Percentiles rank a stretch among this genome's conserved stretches.
phyloP scores from a whole-genome alignment of 306 rosid species.

The Castanospermum australe region DNA sequence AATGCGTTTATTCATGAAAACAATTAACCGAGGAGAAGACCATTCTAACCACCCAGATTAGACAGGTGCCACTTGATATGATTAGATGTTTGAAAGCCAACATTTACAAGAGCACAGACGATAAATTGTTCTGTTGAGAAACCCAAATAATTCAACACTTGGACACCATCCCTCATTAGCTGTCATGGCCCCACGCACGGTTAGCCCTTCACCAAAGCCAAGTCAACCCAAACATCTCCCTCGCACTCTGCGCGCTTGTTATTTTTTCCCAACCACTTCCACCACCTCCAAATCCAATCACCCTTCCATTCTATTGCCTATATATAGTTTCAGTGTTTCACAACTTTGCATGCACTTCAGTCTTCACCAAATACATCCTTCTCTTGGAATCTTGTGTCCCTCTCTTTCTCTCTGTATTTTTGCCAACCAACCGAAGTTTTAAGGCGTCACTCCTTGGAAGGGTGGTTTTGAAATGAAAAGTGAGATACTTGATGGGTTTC shows the following conservation, averaged over 20 bases:
- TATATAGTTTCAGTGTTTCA: constrained; percentile 27
- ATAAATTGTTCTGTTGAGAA: neutral
- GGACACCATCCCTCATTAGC: constrained; percentile 30
- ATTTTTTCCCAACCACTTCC: constrained; percentile 23
- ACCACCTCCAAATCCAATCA: neutral
- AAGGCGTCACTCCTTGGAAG: neutral
- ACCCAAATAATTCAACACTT: constrained; percentile 20
- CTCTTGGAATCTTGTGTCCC: neutral
- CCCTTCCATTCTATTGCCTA: neutral
- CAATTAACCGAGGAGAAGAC: neutral
- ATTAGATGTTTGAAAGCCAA: neutral
- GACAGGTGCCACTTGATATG: constrained; percentile 30
- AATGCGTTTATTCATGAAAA: neutral
- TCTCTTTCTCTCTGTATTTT: neutral
- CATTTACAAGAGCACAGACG: neutral
- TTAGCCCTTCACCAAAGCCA: constrained; percentile 3
- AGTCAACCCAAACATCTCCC: constrained; percentile 28
- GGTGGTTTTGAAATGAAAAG: neutral
- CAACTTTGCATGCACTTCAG: constrained; percentile 29
- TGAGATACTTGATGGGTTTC: neutral
- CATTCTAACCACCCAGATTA: neutral
- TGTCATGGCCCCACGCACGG: constrained; percentile 32
- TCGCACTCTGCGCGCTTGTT: neutral
- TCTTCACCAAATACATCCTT: constrained; percentile 8
- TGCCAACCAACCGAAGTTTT: neutral